phyloP scores from a whole-genome alignment of 805 yeast genomes.

The Sugiyamaella smithiae region DNA sequence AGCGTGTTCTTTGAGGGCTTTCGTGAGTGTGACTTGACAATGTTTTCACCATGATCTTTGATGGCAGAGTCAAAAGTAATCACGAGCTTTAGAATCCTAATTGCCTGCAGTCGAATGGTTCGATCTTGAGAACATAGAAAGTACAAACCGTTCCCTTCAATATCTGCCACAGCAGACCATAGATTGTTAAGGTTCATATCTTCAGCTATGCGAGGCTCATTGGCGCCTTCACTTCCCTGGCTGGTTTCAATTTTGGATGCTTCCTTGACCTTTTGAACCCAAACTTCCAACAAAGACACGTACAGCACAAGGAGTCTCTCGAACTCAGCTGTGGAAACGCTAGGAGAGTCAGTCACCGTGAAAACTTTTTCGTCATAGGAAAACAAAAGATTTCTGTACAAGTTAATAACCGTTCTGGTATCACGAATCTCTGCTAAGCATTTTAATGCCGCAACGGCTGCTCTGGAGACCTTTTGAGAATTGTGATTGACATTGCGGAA shows the following conservation, averaged over 20 bases:
- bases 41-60: slow-evolving; percentile 36
- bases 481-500: slow-evolving; percentile 74
- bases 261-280: slow-evolving; percentile 48
- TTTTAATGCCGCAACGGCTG: slow-evolving; percentile 62
- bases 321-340: slow-evolving; percentile 60
- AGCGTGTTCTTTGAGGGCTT: slow-evolving; percentile 17
- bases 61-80: slow-evolving; percentile 88
- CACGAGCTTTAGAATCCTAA: slow-evolving; percentile 69
- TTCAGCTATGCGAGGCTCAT: slow-evolving; percentile 18
- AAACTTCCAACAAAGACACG: slow-evolving; percentile 73
- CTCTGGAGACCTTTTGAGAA: slow-evolving; percentile 56
- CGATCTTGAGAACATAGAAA: slow-evolving; percentile 88
- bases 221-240: slow-evolving; percentile 32
- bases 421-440: slow-evolving; percentile 64
- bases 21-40: slow-evolving; percentile 20
- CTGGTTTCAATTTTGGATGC: slow-evolving; percentile 24
- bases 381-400: slow-evolving; percentile 77
- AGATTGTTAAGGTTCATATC: slow-evolving; percentile 48
- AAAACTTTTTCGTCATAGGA: slow-evolving; percentile 59
- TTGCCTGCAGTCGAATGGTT: slow-evolving; percentile 67
- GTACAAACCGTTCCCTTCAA: slow-evolving; percentile 92
- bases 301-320: slow-evolving; percentile 60
- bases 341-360: slow-evolving; percentile 52
- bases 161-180: slow-evolving; percentile 85
- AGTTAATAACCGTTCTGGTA: slow-evolving; percentile 66